Percentiles rank a stretch among this genome's conserved stretches.
phyloP scores from a whole-genome alignment of 495 filamentous ascomycete genomes.

The Aspergillus cristatus region DNA sequence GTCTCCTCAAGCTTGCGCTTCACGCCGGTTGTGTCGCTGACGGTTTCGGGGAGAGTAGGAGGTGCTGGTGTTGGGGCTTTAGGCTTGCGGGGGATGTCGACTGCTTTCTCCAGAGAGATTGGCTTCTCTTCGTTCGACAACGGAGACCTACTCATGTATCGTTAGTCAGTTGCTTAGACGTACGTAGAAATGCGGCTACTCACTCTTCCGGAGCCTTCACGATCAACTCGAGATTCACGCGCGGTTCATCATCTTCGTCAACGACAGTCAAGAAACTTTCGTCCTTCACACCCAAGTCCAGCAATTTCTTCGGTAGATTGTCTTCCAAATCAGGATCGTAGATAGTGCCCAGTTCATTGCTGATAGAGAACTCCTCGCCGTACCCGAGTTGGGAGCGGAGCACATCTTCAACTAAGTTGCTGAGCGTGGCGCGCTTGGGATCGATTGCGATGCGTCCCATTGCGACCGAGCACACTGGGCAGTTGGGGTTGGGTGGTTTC shows the following conservation, averaged over 20 bases:
- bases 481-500: conserved; percentile 67
- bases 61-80: conserved; percentile 16
- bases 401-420: conserved; percentile 70
- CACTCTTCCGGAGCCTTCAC: conserved; percentile 36
- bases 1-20: conserved; percentile 33
- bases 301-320: conserved; percentile 69
- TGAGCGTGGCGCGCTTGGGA: conserved; percentile 63
- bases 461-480: conserved; percentile 70
- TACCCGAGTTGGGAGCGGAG: conserved; percentile 65
- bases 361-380: conserved; percentile 71
- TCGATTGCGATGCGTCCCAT: conserved; percentile 59
- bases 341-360: conserved; percentile 59
- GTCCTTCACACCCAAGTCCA: conserved; percentile 61
- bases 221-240: conserved; percentile 71
- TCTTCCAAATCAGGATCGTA: conserved; percentile 88
- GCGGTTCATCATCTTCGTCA: conserved; percentile 72
- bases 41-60: conserved; percentile 9
- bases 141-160: background rate
- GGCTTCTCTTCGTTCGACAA: conserved; percentile 30
- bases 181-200: conserved; percentile 1
- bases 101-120: conserved; percentile 29
- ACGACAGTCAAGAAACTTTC: conserved; percentile 75
- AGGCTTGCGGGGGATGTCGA: conserved; percentile 45
- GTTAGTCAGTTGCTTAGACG: conserved; percentile 4
- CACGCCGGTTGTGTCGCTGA: conserved; percentile 33